Evolutionary conservation across 306 rosid genomes (phyloP).

Genomic region (Begonia loranthoides): DNA sequence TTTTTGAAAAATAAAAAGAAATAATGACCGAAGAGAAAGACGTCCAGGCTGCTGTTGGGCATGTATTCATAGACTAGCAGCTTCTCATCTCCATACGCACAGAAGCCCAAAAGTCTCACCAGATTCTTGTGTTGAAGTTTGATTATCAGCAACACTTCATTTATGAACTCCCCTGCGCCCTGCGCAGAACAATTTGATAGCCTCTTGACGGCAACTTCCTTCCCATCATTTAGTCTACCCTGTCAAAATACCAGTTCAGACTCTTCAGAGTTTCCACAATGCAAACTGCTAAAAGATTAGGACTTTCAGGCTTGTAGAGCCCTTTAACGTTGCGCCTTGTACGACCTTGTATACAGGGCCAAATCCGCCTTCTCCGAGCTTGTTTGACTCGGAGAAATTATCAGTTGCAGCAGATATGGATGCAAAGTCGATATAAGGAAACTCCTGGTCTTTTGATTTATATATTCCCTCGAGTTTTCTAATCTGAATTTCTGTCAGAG

Average conservation of each 20-base stretch:
- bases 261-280: neutral
- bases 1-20: neutral
- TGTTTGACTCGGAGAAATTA: conserved; percentile 35
- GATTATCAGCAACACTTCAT: neutral
- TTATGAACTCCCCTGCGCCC: neutral
- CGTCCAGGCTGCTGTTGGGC: neutral
- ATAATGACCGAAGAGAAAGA: neutral
- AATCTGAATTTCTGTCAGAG: neutral
- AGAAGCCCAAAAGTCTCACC: neutral
- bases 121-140: neutral
- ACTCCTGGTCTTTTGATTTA: conserved; percentile 7
- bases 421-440: conserved; percentile 30
- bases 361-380: conserved; percentile 71
- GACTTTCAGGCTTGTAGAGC: too few species aligned
- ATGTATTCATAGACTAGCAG: too few species aligned
- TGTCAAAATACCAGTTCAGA: neutral
- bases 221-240: neutral
- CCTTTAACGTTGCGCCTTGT: too few species aligned
- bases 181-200: neutral
- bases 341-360: conserved; percentile 63
- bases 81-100: neutral
- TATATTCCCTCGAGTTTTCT: conserved; percentile 3
- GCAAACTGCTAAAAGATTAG: too few species aligned
- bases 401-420: conserved; percentile 33
- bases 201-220: neutral